These are phyloP conservation scores for Microsporum audouinii DNA, from an alignment of 2,329 filamentous ascomycete genomes.

Conservation along the genomic window DNA sequence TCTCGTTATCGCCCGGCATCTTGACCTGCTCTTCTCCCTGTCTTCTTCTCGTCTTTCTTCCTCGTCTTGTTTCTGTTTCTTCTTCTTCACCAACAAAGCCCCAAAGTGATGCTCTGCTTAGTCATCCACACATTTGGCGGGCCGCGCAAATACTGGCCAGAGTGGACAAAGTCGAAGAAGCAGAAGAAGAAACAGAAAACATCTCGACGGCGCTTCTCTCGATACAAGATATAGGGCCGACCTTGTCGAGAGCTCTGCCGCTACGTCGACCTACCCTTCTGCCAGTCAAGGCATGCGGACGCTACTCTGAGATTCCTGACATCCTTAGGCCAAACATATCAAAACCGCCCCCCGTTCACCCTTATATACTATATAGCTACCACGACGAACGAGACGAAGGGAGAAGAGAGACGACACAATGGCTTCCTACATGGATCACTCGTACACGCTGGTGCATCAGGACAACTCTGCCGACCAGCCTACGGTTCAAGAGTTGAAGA, in stretches of 20 bases:
- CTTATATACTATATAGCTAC: background rate
- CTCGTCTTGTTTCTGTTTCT: background rate
- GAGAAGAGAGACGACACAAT: conserved; percentile 44
- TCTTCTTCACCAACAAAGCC: background rate
- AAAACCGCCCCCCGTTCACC: background rate
- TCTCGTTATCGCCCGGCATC: conserved; percentile 48
- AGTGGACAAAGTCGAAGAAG: conserved; percentile 21
- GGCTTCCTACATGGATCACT: conserved; percentile 86
- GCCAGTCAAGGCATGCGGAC: conserved; percentile 1
- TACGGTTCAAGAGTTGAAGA: conserved; percentile 78
- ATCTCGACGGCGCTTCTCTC: background rate
- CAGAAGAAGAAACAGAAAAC: background rate
- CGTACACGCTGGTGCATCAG: conserved; percentile 94
- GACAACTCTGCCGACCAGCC: conserved; percentile 94
- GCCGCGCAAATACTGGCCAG: conserved; percentile 26
- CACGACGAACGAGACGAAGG: background rate
- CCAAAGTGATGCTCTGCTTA: conserved; percentile 25
- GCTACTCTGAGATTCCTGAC: conserved; percentile 9
- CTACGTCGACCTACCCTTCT: background rate
- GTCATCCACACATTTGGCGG: conserved; percentile 32
- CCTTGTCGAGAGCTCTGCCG: background rate
- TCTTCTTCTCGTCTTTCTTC: background rate
- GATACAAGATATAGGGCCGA: background rate
- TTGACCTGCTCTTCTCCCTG: background rate
- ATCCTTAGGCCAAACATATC: conserved; percentile 11